Percentiles rank a stretch among this genome's conserved stretches.
phyloP scores from a whole-genome alignment of 2,329 filamentous ascomycete species.

The Lecanosticta acicola region DNA sequence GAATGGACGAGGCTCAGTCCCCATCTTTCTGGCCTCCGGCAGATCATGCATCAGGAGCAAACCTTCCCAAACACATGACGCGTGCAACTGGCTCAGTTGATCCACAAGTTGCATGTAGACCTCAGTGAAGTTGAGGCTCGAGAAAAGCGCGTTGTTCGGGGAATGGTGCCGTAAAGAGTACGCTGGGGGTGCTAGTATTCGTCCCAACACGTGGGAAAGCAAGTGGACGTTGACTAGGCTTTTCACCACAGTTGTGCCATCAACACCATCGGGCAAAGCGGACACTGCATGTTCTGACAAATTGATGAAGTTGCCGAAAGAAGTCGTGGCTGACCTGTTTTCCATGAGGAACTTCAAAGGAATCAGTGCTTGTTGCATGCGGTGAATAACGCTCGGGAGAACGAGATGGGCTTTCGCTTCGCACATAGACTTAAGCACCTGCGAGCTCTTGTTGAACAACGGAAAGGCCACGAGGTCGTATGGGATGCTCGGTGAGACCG shows the following conservation, averaged over 20 bases:
- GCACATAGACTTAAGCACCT: slow-evolving; percentile 69
- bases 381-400: slow-evolving; percentile 71
- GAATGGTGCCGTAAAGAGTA: slow-evolving; percentile 36
- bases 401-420: slow-evolving; percentile 76
- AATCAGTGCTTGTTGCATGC: slow-evolving; percentile 65
- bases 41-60: slow-evolving; percentile 68
- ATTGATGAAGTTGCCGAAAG: slow-evolving; percentile 19
- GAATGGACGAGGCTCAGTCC: slow-evolving; percentile 38
- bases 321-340: slow-evolving; percentile 17
- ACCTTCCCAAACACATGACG: slow-evolving; percentile 79
- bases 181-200: slow-evolving; percentile 25
- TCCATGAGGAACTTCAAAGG: slow-evolving; percentile 56
- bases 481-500: slow-evolving; percentile 73
- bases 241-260: slow-evolving; percentile 73
- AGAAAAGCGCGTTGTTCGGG: slow-evolving; percentile 63
- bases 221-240: slow-evolving; percentile 71
- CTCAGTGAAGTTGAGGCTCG: slow-evolving; percentile 75
- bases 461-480: slow-evolving; percentile 63
- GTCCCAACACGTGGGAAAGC: slow-evolving; percentile 64
- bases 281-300: slow-evolving; percentile 15
- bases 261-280: slow-evolving; percentile 29
- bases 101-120: slow-evolving; percentile 70
- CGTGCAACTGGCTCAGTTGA: slow-evolving; percentile 70
- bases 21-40: slow-evolving; percentile 59
- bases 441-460: slow-evolving; percentile 64